Evolutionary conservation across 257 asterid species (phyloP), one percentile per base, ranked within the genome.

Genomic region (Anisodus tanguticus): DNA sequence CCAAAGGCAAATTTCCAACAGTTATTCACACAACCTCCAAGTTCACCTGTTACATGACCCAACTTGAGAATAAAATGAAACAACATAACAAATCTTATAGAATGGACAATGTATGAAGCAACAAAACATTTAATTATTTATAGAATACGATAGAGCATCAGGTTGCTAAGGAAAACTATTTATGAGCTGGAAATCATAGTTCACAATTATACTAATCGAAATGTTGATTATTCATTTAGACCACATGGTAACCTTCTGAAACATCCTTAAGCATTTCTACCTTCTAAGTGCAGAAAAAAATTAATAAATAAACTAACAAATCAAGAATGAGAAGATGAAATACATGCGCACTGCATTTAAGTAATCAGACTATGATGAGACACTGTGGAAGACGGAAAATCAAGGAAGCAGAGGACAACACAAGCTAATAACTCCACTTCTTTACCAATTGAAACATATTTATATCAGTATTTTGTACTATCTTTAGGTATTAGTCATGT

Each of bases 31-130:
- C 62, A 83, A 15, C 19, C 72, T 51, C 82, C 82, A 17, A 83
- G 82, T 47, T 64, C 64, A 69, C 87, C 84, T 85, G 77, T 67
- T 45, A 80, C 8, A 5, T 55, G 55, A 85, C 54, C 57, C 53
- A 76, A 41, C 2, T 55, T 4, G 41, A 41, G 51, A 71, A 67
- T 31, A 43, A 57, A 51, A 76, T 2, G 11, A 74, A 76, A 51
- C 78, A 69, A 69, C 26, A 13, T 2, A 53, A 76, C 45, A 13
- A 26, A 76, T 31, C 22, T 22, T 51, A 76, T 12, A 76, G 6
- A 13, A 76, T 76, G 47, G 19, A 12, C 45, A 76, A 76, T 12
- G 60, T 47, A 74, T 49, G 80, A 74, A 58, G 60, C 62, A 72
- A 22, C 11, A 72, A 72, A 19, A 72, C 45, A 49, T 49, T 22